phyloP scores from a whole-genome alignment of 1,284 basidiomycete genomes.

The Omphalotus olearius region DNA sequence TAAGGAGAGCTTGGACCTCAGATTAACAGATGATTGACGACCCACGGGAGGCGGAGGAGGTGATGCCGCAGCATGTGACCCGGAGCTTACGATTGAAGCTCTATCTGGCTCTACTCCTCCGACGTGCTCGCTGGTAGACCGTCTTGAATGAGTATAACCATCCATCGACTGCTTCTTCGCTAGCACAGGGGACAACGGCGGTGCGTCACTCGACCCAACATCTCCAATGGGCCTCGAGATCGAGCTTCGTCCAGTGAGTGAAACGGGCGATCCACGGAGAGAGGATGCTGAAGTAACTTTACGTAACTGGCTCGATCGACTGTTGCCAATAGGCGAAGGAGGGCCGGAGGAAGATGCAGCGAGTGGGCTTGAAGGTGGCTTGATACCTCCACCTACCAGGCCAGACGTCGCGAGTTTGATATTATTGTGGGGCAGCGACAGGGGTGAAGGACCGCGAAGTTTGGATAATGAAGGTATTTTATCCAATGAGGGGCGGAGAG shows the following conservation, averaged over 20 bases:
- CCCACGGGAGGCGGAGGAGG: constrained; percentile 18
- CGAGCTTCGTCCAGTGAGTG: background rate
- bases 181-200: constrained; percentile 7
- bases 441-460: constrained; percentile 41
- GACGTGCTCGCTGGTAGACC: constrained; percentile 1
- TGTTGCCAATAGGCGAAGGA: background rate
- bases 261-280: background rate
- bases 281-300: constrained; percentile 15
- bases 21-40: constrained; percentile 30
- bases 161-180: constrained; percentile 2
- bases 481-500: constrained; percentile 8
- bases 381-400: constrained; percentile 9
- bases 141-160: background rate
- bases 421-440: constrained; percentile 40
- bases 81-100: constrained; percentile 21
- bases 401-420: constrained; percentile 16
- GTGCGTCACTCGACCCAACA: background rate
- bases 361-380: constrained; percentile 15
- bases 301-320: constrained; percentile 7
- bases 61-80: constrained; percentile 23
- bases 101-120: constrained; percentile 22
- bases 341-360: constrained; percentile 14
- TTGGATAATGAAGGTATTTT: constrained; percentile 17
- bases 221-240: background rate
- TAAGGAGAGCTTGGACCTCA: constrained; percentile 55